Evolutionary conservation across 2,329 filamentous ascomycete species (phyloP), one percentile per base, ranked within the genome.

Genomic region (Colletotrichum sp.): DNA sequence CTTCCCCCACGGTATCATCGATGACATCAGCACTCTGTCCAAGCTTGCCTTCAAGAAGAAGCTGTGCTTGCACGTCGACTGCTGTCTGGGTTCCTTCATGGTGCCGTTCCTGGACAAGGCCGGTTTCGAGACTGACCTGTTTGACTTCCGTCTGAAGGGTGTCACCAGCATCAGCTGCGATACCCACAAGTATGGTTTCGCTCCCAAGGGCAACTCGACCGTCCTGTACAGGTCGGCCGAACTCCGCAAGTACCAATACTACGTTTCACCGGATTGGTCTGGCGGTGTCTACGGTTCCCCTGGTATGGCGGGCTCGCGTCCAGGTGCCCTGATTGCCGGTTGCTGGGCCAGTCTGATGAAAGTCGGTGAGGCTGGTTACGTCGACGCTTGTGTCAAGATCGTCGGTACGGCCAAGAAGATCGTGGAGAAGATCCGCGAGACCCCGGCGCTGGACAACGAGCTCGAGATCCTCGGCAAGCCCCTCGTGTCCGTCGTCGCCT

Each of bases 171-270:
- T 99, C 83, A 95, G 93, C 77, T 97, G 96, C 83, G 97, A 99
- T 83, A 99, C 97, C 4, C 97, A 99, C 90, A 99, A 99, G 84
- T 99, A 99, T 82, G 97, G 97, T 47, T 99, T 99, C 81, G 97
- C 97, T 2, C 97, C 97, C 67, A 99, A 99, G 87, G 97, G 97
- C 78, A 99, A 98, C 89, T 97, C 94, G 66, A 97, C 95, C 2
- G 89, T 98, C 16, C 89, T 99, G 55, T 99, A 99, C 89, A 95
- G 97, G 78, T 94, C 92, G 59, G 90, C 92, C 38, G 86, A 90
- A 61, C 90, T 97, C 77, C 92, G 97, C 78, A 91, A 92, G 71
- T 96, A 98, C 84, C 97, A 99, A 84, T 99, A 99, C 88, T 99
- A 98, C 84, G 93, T 99, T 82, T 95, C 93, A 36, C 93, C 97